Percentiles rank a stretch among this genome's conserved stretches.
Evolutionary conservation across 805 yeast genomes (phyloP).

Genomic region (Sungouiella thailandica): DNA sequence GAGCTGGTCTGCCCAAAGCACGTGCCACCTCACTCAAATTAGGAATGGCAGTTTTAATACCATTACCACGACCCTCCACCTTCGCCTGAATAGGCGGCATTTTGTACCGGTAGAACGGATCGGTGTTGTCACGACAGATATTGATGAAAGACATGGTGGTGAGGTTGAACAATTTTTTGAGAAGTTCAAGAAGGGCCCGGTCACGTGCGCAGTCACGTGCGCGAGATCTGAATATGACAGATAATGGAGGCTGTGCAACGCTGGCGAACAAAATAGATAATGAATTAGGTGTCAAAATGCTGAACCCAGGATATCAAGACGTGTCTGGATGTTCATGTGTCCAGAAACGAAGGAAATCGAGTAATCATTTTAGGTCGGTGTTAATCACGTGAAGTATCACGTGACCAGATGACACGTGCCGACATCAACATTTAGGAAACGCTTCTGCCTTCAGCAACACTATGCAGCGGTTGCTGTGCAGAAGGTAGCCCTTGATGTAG

Average conservation of each 20-base stretch:
- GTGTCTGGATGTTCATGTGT: too few species aligned
- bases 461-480: slow-evolving; percentile 67
- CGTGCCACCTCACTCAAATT: slow-evolving; percentile 91
- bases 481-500: slow-evolving; percentile 71
- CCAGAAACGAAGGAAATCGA: too few species aligned
- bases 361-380: too few species aligned
- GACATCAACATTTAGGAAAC: slow-evolving; percentile 63
- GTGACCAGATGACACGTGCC: too few species aligned
- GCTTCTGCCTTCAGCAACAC: slow-evolving; percentile 74
- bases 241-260: too few species aligned
- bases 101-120: slow-evolving; percentile 98
- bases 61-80: slow-evolving; percentile 98
- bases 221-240: too few species aligned
- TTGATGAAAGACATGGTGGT: slow-evolving; percentile 76
- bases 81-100: slow-evolving; percentile 98
- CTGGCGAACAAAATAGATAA: too few species aligned
- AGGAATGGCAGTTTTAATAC: slow-evolving; percentile 92
- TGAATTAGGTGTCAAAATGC: too few species aligned
- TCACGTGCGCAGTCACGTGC: too few species aligned
- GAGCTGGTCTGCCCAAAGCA: slow-evolving; percentile 88
- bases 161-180: slow-evolving; percentile 3
- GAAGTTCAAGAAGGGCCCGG: too few species aligned
- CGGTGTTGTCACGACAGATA: slow-evolving; percentile 94
- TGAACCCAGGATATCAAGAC: too few species aligned
- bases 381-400: too few species aligned